These are phyloP conservation scores for Phytophthora fragariae DNA, from an alignment of 352 stramenopile species.

Conservation along the genomic window DNA sequence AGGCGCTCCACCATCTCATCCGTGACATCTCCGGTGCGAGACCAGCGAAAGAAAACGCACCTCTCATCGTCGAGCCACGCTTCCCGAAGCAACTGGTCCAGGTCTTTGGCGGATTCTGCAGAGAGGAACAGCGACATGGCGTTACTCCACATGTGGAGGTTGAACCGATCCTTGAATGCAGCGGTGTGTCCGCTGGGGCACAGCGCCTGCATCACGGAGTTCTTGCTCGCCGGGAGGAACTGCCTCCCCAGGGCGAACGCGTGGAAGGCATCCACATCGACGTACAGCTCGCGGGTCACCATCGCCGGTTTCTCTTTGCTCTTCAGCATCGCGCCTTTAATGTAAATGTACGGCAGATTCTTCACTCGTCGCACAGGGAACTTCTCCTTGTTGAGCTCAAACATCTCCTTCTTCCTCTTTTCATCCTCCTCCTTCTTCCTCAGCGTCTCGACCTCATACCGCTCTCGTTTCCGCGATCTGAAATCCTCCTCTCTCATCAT, in stretches of 20 bases:
- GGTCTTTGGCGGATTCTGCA: slow-evolving; percentile 16
- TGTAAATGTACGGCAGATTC: slow-evolving; percentile 28
- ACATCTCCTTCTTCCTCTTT: slow-evolving; percentile 9
- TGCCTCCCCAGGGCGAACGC: slow-evolving; percentile 59
- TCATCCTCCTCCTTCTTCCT: background rate
- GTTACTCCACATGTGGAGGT: slow-evolving; percentile 64
- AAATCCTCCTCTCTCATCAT: background rate
- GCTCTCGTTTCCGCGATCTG: background rate
- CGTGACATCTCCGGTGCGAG: slow-evolving; percentile 21
- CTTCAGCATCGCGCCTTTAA: slow-evolving; percentile 8
- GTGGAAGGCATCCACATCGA: slow-evolving; percentile 59
- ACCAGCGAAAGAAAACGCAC: slow-evolving; percentile 35
- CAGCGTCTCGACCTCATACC: background rate
- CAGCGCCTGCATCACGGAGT: slow-evolving; percentile 56
- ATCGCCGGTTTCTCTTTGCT: slow-evolving; percentile 12
- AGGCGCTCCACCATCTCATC: slow-evolving; percentile 27
- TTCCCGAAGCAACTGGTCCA: slow-evolving; percentile 36
- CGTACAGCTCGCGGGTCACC: slow-evolving; percentile 33
- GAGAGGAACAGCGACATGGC: slow-evolving; percentile 42
- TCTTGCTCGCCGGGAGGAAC: slow-evolving; percentile 61
- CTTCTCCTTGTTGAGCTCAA: background rate
- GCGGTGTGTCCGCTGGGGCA: slow-evolving; percentile 42
- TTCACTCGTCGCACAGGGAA: slow-evolving; percentile 23
- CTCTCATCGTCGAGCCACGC: slow-evolving; percentile 6
- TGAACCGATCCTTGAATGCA: slow-evolving; percentile 41